These are phyloP conservation scores for Candida methanosorbosa DNA, from an alignment of 805 yeast species.

Conservation along the genomic window DNA sequence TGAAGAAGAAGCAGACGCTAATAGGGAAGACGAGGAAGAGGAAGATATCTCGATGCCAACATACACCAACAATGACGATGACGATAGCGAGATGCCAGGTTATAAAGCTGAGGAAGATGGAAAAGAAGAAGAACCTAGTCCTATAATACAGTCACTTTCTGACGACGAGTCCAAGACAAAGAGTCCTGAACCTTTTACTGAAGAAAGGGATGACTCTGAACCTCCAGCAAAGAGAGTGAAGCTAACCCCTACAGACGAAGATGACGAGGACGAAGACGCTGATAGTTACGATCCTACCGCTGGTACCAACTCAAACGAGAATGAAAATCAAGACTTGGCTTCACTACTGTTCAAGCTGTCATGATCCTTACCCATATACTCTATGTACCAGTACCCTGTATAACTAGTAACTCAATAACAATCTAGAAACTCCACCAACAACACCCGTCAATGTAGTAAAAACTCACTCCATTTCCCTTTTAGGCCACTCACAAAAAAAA, in stretches of 20 bases:
- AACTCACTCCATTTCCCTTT: no score
- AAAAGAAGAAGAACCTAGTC: constrained; percentile 3
- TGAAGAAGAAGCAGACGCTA: constrained; percentile 7
- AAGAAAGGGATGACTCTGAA: no score
- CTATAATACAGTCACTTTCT: not conserved
- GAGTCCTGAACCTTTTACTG: no score
- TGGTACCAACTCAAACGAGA: not conserved
- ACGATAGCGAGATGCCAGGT: constrained; percentile 3
- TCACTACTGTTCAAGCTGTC: not conserved
- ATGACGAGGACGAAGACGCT: not conserved
- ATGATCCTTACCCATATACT: no score
- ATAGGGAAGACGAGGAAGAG: constrained; percentile 5
- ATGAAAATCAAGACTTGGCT: not conserved
- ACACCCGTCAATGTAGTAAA: no score
- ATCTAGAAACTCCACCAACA: no score
- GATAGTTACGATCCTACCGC: not conserved
- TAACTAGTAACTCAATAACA: no score
- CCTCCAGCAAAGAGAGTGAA: not conserved
- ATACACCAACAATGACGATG: constrained; percentile 10
- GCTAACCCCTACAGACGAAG: not conserved
- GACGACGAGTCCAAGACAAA: no score
- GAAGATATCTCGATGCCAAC: constrained; percentile 2
- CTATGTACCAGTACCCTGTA: no score
- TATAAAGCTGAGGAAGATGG: constrained; percentile 2
- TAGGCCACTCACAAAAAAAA: no score